Conservation (phyloP, 306 rosid species). For the Vachellia collinsii region DNA sequence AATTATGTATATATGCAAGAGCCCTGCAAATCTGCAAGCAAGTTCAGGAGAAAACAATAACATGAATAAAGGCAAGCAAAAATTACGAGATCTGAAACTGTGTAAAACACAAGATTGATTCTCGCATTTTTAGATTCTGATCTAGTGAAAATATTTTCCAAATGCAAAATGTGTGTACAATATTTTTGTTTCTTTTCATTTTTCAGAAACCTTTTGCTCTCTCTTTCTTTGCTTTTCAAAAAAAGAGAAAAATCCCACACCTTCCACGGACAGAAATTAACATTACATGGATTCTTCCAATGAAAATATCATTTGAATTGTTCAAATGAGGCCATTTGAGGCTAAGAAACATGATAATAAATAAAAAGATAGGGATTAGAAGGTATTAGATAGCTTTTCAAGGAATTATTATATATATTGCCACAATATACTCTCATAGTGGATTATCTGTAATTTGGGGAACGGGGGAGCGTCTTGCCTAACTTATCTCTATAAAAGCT, state of each 20-base stretch:
- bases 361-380: neutral
- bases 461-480: neutral
- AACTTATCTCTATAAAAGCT: slow-evolving; percentile 5
- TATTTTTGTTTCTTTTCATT: neutral
- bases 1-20: slow-evolving; percentile 93
- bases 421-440: neutral
- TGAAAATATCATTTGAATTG: slow-evolving; percentile 16
- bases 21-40: slow-evolving; percentile 94
- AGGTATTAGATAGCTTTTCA: neutral
- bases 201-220: neutral
- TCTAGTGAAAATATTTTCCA: slow-evolving; percentile 1
- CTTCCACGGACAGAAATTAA: neutral
- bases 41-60: slow-evolving; percentile 25
- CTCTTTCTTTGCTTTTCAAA: neutral
- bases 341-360: slow-evolving; percentile 13
- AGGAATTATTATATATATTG: slow-evolving; percentile 17
- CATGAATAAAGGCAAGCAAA: slow-evolving; percentile 25
- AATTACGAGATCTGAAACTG: slow-evolving; percentile 10
- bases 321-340: slow-evolving; percentile 16
- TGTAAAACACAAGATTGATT: slow-evolving; percentile 10
- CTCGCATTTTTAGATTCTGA: neutral
- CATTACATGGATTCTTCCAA: neutral
- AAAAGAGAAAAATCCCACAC: slow-evolving; percentile 1
- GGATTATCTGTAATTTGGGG: slow-evolving; percentile 2
- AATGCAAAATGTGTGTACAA: slow-evolving; percentile 13